Base-by-base conservation (phyloP, 1,139 yeast genomes). In the Blastobotrys illinoisensis region DNA sequence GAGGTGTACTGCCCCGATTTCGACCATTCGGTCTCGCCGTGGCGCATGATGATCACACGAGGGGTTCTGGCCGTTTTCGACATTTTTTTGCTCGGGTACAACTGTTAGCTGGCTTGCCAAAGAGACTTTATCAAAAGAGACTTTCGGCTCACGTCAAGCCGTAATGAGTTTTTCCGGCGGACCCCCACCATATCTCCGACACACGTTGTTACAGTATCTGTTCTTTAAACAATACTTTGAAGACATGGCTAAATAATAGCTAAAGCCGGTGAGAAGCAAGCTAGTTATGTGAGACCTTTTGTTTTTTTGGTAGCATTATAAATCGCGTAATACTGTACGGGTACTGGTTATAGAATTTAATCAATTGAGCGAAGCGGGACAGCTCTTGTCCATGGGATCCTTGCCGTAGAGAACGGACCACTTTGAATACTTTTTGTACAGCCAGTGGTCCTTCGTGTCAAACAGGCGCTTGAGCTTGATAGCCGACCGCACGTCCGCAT, bases 11-110 rank as follows among this genome's bases (percentile, higher is more conserved):
- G 96, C 32, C 98, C 98, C 3, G 90, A 79, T 66, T 86, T 83
- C 43, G 97, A 90, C 98, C 98, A 91, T 71, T 83, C 96, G 2
- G 98, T 91, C 73, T 91, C 97, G 43, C 80, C 89, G 64, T 85
- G 91, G 64, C 97, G 91, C 52, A 88, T 82, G 63, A 88, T 82
- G 40, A 88, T 81, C 46, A 88, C 83, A 71, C 96, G 78, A 18
- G 96, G 96, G 20, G 88, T 78, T n/a, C 32, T 26, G 11, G 32
- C 32, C 6, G 32, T 26, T 18, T 18, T 18, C 21, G 32, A 5
- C 32, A 26, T 26, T 26, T 2, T 7, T 26, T 9, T 9, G 11
- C 23, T 21, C 6, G 23, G 60, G 60, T 26, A 59, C 54, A 48
- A 54, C 54, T 9, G 24, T 48, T 52, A 9, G 52, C 45, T 54